A percentile compares a stretch with the other conserved stretches of the same genome.
These are phyloP conservation scores for Lobosporangium transversale DNA, from an alignment of 192 early-diverging fungal genomes.

Conservation along the genomic window DNA sequence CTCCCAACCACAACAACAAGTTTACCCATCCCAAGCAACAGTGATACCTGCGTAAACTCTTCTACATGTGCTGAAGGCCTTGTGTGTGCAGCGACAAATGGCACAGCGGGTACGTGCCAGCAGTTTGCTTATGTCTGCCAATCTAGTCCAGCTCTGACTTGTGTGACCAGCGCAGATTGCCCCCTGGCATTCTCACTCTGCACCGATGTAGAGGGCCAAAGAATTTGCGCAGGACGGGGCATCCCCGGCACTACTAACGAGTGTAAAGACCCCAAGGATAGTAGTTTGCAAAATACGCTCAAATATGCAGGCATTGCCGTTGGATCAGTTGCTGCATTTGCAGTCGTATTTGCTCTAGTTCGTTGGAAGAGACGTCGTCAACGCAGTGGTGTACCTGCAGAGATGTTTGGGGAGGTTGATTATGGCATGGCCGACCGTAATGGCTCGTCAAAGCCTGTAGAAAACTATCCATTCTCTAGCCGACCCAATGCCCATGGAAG, in stretches of 20 bases:
- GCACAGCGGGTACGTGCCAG: constrained; percentile 4
- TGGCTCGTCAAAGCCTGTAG: constrained; percentile 12
- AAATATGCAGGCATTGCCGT: constrained; percentile 49
- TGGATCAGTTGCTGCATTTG: constrained; percentile 31
- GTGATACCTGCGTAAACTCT: constrained; percentile 5
- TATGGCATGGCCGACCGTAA: constrained; percentile 45
- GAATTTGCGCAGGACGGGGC: constrained; percentile 18
- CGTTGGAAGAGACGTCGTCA: constrained; percentile 44
- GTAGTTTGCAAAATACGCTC: constrained; percentile 3
- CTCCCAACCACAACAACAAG: background rate
- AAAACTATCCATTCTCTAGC: constrained; percentile 38
- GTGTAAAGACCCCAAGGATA: background rate
- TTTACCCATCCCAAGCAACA: background rate
- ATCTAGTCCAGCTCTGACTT: background rate
- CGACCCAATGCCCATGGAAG: constrained; percentile 41
- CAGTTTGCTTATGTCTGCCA: background rate
- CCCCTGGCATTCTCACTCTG: constrained; percentile 15
- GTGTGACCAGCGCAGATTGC: constrained; percentile 18
- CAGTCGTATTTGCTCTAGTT: constrained; percentile 23
- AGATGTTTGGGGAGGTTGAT: constrained; percentile 50
- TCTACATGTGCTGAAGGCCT: background rate
- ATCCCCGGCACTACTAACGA: background rate
- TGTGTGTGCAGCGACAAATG: constrained; percentile 7
- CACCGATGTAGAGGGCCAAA: background rate
- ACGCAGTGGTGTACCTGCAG: constrained; percentile 25